Evolutionary conservation across 2,329 filamentous ascomycete species (phyloP).

Genomic region (Didymella segeticola): DNA sequence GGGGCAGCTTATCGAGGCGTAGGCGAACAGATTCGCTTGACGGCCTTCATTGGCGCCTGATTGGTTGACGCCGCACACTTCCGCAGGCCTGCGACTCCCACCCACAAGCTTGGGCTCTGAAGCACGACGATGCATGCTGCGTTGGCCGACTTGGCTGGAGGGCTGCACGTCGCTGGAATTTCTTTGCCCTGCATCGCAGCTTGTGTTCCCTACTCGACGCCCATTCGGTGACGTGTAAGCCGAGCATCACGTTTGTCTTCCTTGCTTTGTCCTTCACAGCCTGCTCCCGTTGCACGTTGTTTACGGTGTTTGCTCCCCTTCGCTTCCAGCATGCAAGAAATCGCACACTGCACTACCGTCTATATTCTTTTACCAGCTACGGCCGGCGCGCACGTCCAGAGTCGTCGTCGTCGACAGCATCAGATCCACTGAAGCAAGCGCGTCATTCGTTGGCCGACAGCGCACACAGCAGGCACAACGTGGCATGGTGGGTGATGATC

Average conservation of each 20-base stretch:
- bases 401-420: constrained; percentile 34
- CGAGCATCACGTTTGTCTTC: constrained; percentile 30
- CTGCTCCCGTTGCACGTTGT: constrained; percentile 42
- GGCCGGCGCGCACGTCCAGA: constrained; percentile 26
- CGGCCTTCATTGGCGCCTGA: constrained; percentile 12
- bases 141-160: constrained; percentile 15
- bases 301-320: constrained; percentile 41
- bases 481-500: constrained; percentile 50
- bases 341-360: constrained; percentile 39
- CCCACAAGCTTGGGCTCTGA: constrained; percentile 16
- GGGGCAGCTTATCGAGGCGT: constrained; percentile 19
- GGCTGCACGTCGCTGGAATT: constrained; percentile 19
- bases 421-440: constrained; percentile 45
- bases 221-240: constrained; percentile 18
- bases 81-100: constrained; percentile 17
- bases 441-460: constrained; percentile 31
- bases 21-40: constrained; percentile 18
- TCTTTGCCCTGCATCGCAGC: constrained; percentile 11
- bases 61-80: constrained; percentile 11
- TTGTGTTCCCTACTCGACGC: constrained; percentile 9
- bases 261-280: constrained; percentile 36
- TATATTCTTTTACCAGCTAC: constrained; percentile 31
- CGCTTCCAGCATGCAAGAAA: constrained; percentile 47
- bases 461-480: constrained; percentile 32
- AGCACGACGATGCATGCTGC: constrained; percentile 18